phyloP scores from a whole-genome alignment of 1,284 basidiomycete genomes.

The Ustilago tritici region DNA sequence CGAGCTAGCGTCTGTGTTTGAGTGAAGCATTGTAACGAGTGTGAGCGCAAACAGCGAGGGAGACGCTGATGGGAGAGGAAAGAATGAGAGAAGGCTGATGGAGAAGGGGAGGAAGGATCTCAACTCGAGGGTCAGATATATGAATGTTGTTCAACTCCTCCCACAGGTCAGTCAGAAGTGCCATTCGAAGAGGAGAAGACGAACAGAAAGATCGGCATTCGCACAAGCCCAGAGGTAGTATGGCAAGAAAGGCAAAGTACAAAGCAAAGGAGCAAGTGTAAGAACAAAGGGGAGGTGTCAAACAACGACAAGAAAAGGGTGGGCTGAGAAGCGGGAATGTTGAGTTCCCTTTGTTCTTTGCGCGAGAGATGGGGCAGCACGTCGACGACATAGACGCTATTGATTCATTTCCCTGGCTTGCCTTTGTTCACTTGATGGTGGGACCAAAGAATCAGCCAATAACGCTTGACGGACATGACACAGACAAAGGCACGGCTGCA shows the following conservation, averaged over 20 bases:
- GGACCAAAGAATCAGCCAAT: not conserved
- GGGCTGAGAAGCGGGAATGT: not conserved
- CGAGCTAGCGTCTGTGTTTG: constrained; percentile 19
- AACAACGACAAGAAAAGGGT: not conserved
- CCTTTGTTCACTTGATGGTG: constrained; percentile 4
- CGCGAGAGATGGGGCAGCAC: not conserved
- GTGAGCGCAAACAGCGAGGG: not conserved
- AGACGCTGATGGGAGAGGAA: not conserved
- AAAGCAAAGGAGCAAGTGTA: not conserved
- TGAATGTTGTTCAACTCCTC: not conserved
- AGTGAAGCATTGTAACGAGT: constrained; percentile 25
- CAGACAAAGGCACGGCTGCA: not conserved
- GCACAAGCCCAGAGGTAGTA: not conserved
- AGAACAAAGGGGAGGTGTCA: constrained; percentile 13
- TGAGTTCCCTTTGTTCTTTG: constrained; percentile 12
- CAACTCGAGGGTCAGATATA: not conserved
- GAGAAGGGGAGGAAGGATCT: not conserved
- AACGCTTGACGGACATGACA: not conserved
- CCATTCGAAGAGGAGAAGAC: too few relatives aligned
- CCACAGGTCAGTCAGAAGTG: not conserved
- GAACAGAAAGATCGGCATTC: too few relatives aligned
- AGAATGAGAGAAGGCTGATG: not conserved
- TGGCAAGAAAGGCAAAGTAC: not conserved
- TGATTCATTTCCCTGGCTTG: not conserved
- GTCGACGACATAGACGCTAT: not conserved